Percentiles rank a stretch among this genome's conserved stretches.
These are phyloP conservation scores for Dittrichia graveolens DNA, from an alignment of 129 eudicot genomes.

Conservation along the genomic window DNA sequence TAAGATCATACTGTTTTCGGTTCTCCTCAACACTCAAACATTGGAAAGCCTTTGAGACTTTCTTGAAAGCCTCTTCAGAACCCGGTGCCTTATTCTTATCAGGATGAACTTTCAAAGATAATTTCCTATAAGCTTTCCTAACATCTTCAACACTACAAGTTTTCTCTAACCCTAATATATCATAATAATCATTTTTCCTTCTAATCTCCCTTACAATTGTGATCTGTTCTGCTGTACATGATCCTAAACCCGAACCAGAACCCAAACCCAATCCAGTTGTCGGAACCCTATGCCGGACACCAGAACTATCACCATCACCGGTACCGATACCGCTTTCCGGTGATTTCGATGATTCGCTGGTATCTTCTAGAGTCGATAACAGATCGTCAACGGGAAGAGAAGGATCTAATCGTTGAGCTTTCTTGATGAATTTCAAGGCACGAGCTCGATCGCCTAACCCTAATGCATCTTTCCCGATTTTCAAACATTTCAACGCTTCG, in stretches of 20 bases:
- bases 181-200: conserved; percentile 74
- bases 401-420: conserved; percentile 76
- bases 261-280: conserved; percentile 34
- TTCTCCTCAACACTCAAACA: conserved; percentile 69
- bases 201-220: conserved; percentile 60
- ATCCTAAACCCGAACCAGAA: conserved; percentile 32
- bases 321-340: conserved; percentile 22
- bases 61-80: conserved; percentile 78
- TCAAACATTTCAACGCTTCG: conserved; percentile 70
- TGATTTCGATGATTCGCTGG: conserved; percentile 11
- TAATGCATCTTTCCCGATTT: conserved; percentile 59
- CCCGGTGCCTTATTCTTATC: conserved; percentile 83
- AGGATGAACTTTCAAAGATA: conserved; percentile 81
- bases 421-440: conserved; percentile 59
- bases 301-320: conserved; percentile 22
- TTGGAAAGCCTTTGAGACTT: conserved; percentile 71
- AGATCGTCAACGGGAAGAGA: conserved; percentile 56
- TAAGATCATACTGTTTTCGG: conserved; percentile 60
- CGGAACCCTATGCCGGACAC: conserved; percentile 54
- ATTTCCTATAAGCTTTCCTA: conserved; percentile 70
- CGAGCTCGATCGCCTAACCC: conserved; percentile 62
- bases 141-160: conserved; percentile 67
- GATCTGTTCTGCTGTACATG: conserved; percentile 59
- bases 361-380: conserved; percentile 31
- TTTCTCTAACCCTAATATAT: conserved; percentile 66